Conservation (phyloP, 2,329 filamentous ascomycete species). For the Paraphoma chrysanthemicola region DNA sequence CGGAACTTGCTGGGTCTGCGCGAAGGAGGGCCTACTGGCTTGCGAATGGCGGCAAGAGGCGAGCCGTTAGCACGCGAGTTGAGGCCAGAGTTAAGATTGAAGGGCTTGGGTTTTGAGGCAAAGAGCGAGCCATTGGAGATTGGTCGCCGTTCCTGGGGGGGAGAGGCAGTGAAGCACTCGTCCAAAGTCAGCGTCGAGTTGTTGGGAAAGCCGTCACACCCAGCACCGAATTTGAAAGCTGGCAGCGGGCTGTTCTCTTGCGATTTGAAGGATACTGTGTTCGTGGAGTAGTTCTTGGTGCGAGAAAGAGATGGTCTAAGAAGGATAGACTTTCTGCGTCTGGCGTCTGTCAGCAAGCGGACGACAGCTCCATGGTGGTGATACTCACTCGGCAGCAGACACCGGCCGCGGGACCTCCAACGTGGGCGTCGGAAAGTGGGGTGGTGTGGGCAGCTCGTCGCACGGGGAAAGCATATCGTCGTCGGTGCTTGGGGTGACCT, state of each 20-base stretch:
- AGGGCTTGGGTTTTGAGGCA: constrained; percentile 70
- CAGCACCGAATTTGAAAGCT: constrained; percentile 76
- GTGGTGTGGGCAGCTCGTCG: constrained; percentile 36
- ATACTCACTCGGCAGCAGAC: constrained; percentile 47
- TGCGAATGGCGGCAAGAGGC: constrained; percentile 72
- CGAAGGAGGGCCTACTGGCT: constrained; percentile 69
- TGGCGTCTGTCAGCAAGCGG: constrained; percentile 29
- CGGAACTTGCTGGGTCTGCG: constrained; percentile 78
- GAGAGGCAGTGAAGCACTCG: constrained; percentile 83
- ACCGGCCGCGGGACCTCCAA: constrained; percentile 44
- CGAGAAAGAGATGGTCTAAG: constrained; percentile 77
- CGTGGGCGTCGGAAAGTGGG: constrained; percentile 31
- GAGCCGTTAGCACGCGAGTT: constrained; percentile 72
- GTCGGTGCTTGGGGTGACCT: constrained; percentile 54
- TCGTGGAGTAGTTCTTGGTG: constrained; percentile 76
- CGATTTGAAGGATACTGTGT: constrained; percentile 66
- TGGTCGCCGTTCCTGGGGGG: constrained; percentile 72
- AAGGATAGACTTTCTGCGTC: constrained; percentile 55
- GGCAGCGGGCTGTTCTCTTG: constrained; percentile 70
- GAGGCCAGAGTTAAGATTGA: constrained; percentile 63
- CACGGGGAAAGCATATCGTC: constrained; percentile 53
- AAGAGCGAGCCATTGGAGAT: constrained; percentile 61
- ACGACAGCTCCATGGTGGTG: neutral
- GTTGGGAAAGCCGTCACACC: constrained; percentile 57
- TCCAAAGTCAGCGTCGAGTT: constrained; percentile 72